phyloP scores from a whole-genome alignment of 192 early-diverging fungal genomes.

The Coemansia sp. region DNA sequence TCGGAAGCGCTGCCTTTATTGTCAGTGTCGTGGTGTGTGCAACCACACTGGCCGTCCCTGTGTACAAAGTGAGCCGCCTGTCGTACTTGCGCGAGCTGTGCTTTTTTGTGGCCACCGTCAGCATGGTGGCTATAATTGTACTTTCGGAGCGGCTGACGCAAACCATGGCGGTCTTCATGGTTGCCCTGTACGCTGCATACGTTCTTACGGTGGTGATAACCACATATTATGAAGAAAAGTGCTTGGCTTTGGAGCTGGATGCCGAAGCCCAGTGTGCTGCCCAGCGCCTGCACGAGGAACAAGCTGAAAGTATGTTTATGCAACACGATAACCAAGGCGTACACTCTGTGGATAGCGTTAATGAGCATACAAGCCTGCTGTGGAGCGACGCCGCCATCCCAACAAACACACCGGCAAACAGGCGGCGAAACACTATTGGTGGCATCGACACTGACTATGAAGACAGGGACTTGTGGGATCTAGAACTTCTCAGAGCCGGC shows the following conservation, averaged over 20 bases:
- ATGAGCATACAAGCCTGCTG: slow-evolving; percentile 2
- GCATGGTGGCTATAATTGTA: slow-evolving; percentile 34
- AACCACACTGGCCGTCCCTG: slow-evolving; percentile 75
- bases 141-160: slow-evolving; percentile 28
- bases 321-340: background rate
- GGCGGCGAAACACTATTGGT: slow-evolving; percentile 19
- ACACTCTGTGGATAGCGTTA: background rate
- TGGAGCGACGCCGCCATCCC: background rate
- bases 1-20: slow-evolving; percentile 84
- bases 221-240: slow-evolving; percentile 45
- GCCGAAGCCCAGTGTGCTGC: slow-evolving; percentile 1
- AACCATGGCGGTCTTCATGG: slow-evolving; percentile 38
- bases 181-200: slow-evolving; percentile 46
- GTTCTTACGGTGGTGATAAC: slow-evolving; percentile 47
- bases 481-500: slow-evolving; percentile 7
- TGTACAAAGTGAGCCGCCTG: slow-evolving; percentile 62
- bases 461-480: slow-evolving; percentile 18
- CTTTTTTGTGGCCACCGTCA: slow-evolving; percentile 62
- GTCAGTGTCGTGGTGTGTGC: slow-evolving; percentile 79
- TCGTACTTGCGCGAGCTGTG: slow-evolving; percentile 79
- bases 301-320: background rate
- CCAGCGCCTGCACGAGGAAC: background rate
- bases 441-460: slow-evolving; percentile 3
- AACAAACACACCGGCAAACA: background rate
- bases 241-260: slow-evolving; percentile 6